phyloP scores from a whole-genome alignment of 164 flowering plant species.

The Aristolochia contorta region DNA sequence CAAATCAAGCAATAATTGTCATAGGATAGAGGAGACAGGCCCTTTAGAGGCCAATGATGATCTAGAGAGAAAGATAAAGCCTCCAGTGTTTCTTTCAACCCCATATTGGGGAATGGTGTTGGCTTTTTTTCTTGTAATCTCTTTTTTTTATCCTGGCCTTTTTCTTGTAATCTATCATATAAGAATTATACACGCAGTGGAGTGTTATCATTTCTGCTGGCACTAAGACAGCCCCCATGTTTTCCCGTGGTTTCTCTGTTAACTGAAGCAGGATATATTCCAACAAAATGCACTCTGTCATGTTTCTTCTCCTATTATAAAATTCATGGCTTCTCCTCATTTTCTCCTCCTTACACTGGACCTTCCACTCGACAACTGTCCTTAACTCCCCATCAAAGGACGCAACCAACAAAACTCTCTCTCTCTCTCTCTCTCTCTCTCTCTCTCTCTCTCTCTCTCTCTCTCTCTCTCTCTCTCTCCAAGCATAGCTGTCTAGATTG shows the following conservation, averaged over 20 bases:
- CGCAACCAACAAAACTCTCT: background rate
- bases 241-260: too few species aligned
- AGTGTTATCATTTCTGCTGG: background rate
- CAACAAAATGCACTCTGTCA: background rate
- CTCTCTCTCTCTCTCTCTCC: background rate
- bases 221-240: too few species aligned
- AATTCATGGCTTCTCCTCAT: background rate
- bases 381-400: conserved; percentile 2
- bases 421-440: conserved; percentile 1
- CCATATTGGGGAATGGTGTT: conserved; percentile 8
- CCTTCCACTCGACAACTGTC: background rate
- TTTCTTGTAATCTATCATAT: conserved; percentile 4
- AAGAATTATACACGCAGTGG: background rate
- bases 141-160: too few species aligned
- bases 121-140: conserved; percentile 4
- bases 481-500: conserved; percentile 4
- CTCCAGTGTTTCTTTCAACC: background rate
- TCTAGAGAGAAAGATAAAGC: background rate
- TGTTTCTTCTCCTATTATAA: background rate
- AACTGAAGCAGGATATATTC: too few species aligned
- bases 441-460: background rate
- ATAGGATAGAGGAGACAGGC: background rate
- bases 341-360: too few species aligned
- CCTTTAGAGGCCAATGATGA: conserved; percentile 1
- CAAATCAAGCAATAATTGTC: background rate